A percentile compares a stretch with the other conserved stretches of the same genome.
These are phyloP conservation scores for Aspergillus pseudoterreus DNA, from an alignment of 2,329 filamentous ascomycete genomes.

Conservation along the genomic window DNA sequence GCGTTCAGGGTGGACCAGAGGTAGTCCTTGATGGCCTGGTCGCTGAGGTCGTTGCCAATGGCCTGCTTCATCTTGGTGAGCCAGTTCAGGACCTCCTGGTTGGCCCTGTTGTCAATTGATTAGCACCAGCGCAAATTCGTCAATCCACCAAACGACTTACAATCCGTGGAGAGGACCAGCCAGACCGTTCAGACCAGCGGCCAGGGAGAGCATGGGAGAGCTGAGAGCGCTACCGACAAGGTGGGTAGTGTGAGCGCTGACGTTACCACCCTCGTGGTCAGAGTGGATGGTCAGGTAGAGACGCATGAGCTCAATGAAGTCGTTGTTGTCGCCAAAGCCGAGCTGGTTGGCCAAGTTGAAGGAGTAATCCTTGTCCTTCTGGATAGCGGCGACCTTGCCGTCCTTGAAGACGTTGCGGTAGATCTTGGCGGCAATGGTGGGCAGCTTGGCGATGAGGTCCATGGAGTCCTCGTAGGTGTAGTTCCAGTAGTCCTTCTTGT, in stretches of 20 bases:
- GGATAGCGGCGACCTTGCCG: slow-evolving; percentile 90
- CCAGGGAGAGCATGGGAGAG: slow-evolving; percentile 94
- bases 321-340: slow-evolving; percentile 87
- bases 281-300: slow-evolving; percentile 99
- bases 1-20: slow-evolving; percentile 95
- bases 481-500: slow-evolving; percentile 99
- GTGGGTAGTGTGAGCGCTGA: slow-evolving; percentile 97
- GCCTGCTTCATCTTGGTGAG: slow-evolving; percentile 97
- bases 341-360: slow-evolving; percentile 99
- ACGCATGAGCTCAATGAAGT: slow-evolving; percentile 98
- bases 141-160: slow-evolving; percentile 25
- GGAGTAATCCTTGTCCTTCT: slow-evolving; percentile 99
- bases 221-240: slow-evolving; percentile 93
- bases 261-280: slow-evolving; percentile 99
- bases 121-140: slow-evolving; percentile 10
- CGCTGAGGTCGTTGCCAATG: slow-evolving; percentile 90
- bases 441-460: slow-evolving; percentile 99
- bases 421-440: slow-evolving; percentile 95
- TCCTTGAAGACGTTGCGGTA: slow-evolving; percentile 99
- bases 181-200: slow-evolving; percentile 95
- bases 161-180: slow-evolving; percentile 97
- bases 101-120: slow-evolving; percentile 54
- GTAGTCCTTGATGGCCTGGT: slow-evolving; percentile 97
- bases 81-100: slow-evolving; percentile 99
- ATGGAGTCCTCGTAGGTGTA: slow-evolving; percentile 99